Base-by-base conservation (phyloP, 805 yeast genomes). In the Metschnikowia borealis region DNA sequence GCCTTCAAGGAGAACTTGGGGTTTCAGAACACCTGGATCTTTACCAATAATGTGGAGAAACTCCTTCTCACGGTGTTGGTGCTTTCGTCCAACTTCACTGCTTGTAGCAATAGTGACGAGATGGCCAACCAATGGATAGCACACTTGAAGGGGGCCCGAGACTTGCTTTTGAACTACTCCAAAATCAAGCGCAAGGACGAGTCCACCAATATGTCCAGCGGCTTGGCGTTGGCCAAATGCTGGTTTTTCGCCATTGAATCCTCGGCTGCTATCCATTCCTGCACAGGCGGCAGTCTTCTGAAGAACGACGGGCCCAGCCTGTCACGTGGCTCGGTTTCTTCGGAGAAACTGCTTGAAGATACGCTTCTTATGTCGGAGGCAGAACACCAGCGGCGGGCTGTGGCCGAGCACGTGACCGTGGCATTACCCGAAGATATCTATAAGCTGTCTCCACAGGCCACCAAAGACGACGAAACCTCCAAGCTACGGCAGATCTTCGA, bases 211-310 rank as follows among this genome's bases (percentile, higher is more conserved):
- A 54, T 58, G 48, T 51, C 60, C 20, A 57, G 57, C 18, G 67
- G 66, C 13, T 50, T 62, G 14, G 62, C 66, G 5, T 55, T 63
- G 3, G 65, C 67, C 26, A 61, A 61, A 44, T 56, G 59, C 44
- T 62, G 66, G 67, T 63, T 63, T 44, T 62, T 62, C 39, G 66
- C 67, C 36, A 59, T 63, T 23, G 67, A 63, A 42, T 47, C 60
- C 5, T 36, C 59, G 7, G 65, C 65, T 1, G 58, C 58, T 8
- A 47, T 62, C 34, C 59, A 54, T 49, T 47, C 58, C 6, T 17
- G 56, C 14, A 39, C 46, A 5, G 65, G 65, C 13, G 55, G 55
- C 11, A 46, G 49, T 15, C 38, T 46, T 11, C 45, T 42, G 45
- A 42, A 42, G 21, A 32, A 33, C 14, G 38, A 34, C 6, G 50